A percentile compares a stretch with the other conserved stretches of the same genome.
These are phyloP conservation scores for Aleurites moluccanus DNA, from an alignment of 441 rosid species.

Conservation along the genomic window DNA sequence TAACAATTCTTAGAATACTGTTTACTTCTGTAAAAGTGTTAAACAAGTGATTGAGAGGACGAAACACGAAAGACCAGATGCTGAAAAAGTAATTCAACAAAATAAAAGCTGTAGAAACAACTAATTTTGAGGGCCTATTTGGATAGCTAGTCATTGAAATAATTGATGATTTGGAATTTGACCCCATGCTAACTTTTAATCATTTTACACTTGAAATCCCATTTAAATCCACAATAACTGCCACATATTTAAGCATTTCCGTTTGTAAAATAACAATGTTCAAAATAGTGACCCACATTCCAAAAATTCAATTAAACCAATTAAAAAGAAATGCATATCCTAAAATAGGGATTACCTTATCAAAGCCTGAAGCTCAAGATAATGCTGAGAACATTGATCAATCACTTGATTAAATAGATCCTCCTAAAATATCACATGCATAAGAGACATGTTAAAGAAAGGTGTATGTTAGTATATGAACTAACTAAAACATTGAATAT, in stretches of 20 bases:
- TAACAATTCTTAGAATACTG: neutral
- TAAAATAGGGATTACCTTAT: constrained; percentile 49
- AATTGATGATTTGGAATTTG: too few species aligned
- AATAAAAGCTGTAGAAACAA: neutral
- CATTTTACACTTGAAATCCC: too few species aligned
- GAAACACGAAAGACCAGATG: neutral
- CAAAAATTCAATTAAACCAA: neutral
- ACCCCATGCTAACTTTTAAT: too few species aligned
- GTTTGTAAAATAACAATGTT: neutral
- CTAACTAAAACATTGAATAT: neutral
- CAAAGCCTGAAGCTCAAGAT: constrained; percentile 65
- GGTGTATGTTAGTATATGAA: neutral
- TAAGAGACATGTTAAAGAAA: neutral
- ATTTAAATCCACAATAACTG: constrained; percentile 25
- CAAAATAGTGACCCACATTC: neutral
- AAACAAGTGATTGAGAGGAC: neutral
- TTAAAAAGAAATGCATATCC: neutral
- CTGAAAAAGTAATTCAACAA: neutral
- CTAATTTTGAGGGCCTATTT: neutral
- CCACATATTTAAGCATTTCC: neutral
- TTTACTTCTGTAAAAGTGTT: neutral
- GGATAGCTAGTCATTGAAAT: too few species aligned
- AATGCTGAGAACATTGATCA: constrained; percentile 73
- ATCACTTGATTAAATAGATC: constrained; percentile 66
- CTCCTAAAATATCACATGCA: constrained; percentile 42